Evolutionary conservation across 306 rosid species (phyloP), one percentile per base, ranked within the genome.

Genomic region (Quillaja saponaria): DNA sequence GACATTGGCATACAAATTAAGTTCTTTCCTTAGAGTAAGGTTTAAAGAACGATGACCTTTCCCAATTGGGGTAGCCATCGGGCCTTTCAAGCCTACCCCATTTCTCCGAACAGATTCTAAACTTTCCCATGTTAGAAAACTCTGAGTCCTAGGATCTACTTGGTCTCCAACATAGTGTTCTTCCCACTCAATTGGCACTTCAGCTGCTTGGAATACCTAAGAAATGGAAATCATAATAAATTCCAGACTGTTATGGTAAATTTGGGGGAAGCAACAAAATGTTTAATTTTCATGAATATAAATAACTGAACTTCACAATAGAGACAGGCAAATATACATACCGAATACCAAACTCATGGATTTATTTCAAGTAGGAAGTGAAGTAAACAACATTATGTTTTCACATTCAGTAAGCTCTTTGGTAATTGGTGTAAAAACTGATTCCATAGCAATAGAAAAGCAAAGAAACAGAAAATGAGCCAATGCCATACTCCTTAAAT

Each of bases 11-110:
- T 87, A 94, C 72, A 94, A 73, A 77, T 81, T 94, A 64, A 89
- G 97, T 69, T 94, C 99, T 71, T 94, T 94, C 82, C 97, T 89
- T 8, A 94, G 75, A 28, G 99, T 94, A 80, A 94, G 99, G 74
- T 94, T 94, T 71, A 94, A 79, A 6, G 99, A 94, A 52, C 99
- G 99, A 80, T 89, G 97, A 35, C 97, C 97, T 73, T 87, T 89
- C 58, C 99, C 97, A 80, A 94, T 89, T 8, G 99, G 99, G 35
- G 97, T 94, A 45, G 99, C 97, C 99, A 94, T 94, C 9, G 99
- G 99, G 34, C 99, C 99, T 80, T 94, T 94, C 91, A 94, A 80
- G 72, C 99, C 97, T 41, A 94, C 96, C 81, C 64, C 28, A 55
- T 94, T 94, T 71, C 20, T 61, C 59, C 95, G 71, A 9, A 94